phyloP scores from a whole-genome alignment of 371 early-diverging fungal species.

The Lichtheimia corymbifera region DNA sequence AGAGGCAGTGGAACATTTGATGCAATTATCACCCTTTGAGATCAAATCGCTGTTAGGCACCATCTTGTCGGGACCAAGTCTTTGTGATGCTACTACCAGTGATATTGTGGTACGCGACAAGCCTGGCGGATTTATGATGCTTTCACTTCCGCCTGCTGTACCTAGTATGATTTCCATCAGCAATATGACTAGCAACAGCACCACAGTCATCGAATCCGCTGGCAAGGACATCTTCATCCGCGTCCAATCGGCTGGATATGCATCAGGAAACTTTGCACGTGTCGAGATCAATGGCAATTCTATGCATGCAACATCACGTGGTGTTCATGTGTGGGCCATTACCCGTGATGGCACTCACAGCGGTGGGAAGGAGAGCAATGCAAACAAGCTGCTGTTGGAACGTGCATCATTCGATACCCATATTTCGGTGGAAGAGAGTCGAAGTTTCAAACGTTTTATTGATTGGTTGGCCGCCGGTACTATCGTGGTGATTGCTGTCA shows the following conservation, averaged over 20 bases:
- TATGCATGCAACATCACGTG: conserved; percentile 66
- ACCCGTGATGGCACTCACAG: conserved; percentile 54
- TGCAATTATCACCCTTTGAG: conserved; percentile 83
- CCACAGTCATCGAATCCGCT: not conserved
- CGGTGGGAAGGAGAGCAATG: too few species aligned
- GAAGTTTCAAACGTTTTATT: conserved; percentile 69
- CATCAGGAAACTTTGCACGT: conserved; percentile 74
- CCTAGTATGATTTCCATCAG: conserved; percentile 15
- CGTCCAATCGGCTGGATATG: conserved; percentile 76
- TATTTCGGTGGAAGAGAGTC: conserved; percentile 67
- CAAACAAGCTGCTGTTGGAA: conserved; percentile 60
- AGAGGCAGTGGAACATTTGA: conserved; percentile 78
- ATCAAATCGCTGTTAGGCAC: conserved; percentile 75
- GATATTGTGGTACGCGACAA: conserved; percentile 52
- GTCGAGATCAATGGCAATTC: conserved; percentile 67
- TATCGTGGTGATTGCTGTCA: conserved; percentile 66
- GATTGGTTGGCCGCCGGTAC: conserved; percentile 63
- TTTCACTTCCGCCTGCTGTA: conserved; percentile 25
- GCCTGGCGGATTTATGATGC: conserved; percentile 44
- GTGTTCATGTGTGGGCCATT: conserved; percentile 75
- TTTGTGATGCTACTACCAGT: conserved; percentile 44
- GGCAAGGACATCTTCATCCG: conserved; percentile 23
- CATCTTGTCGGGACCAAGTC: conserved; percentile 70
- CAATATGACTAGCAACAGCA: not conserved
- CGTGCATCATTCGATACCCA: conserved; percentile 78